These are phyloP conservation scores for Nevesoporus exiguus DNA, from an alignment of 768 basidiomycete genomes.

Conservation along the genomic window DNA sequence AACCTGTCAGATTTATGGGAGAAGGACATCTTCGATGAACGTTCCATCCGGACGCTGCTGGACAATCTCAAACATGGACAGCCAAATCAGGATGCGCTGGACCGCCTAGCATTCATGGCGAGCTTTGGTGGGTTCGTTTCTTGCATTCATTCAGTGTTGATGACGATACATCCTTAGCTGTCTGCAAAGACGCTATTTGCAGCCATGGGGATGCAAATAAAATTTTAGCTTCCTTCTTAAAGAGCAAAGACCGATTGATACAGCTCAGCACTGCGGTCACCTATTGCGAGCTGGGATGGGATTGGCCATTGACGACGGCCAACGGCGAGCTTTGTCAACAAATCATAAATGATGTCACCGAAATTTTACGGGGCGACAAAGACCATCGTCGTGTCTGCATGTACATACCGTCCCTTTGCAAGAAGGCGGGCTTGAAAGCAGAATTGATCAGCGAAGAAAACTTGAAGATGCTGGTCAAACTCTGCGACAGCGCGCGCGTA, in stretches of 20 bases:
- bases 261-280: slow-evolving; percentile 25
- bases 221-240: slow-evolving; percentile 14
- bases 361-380: slow-evolving; percentile 9
- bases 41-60: slow-evolving; percentile 17
- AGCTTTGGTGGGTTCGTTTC: slow-evolving; percentile 21
- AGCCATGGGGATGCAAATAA: not conserved
- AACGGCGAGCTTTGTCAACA: not conserved
- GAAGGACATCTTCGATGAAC: slow-evolving; percentile 27
- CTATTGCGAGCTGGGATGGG: slow-evolving; percentile 27
- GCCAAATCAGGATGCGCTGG: slow-evolving; percentile 21
- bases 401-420: slow-evolving; percentile 29
- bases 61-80: slow-evolving; percentile 16
- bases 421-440: slow-evolving; percentile 9
- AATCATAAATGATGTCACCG: slow-evolving; percentile 10
- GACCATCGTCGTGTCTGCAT: slow-evolving; percentile 24
- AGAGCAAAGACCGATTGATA: slow-evolving; percentile 14
- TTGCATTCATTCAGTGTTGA: not conserved
- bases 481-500: slow-evolving; percentile 14
- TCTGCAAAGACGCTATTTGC: slow-evolving; percentile 10
- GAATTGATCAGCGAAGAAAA: slow-evolving; percentile 17
- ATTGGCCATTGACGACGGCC: slow-evolving; percentile 10
- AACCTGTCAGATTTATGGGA: slow-evolving; percentile 24
- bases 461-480: slow-evolving; percentile 15
- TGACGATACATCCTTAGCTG: slow-evolving; percentile 10
- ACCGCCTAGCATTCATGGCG: slow-evolving; percentile 30